These are phyloP conservation scores for Plasmodium adleri DNA, from an alignment of 169 alveolate genomes.

Conservation along the genomic window DNA sequence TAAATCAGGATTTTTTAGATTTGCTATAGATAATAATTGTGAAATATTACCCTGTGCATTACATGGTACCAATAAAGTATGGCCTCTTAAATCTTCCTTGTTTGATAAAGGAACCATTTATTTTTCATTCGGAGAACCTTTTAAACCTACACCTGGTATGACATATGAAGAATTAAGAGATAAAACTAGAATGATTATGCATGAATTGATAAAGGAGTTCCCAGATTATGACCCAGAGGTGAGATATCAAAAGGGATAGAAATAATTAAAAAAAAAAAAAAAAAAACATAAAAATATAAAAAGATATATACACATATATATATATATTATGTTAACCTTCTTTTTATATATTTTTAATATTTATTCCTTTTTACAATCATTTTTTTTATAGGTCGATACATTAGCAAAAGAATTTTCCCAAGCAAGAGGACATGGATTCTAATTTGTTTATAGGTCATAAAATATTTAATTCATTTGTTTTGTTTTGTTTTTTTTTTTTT, in stretches of 20 bases:
- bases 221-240: slow-evolving; percentile 77
- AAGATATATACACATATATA: not conserved
- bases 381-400: slow-evolving; percentile 25
- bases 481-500: slow-evolving; percentile 9
- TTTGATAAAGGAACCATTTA: slow-evolving; percentile 82
- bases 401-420: slow-evolving; percentile 22
- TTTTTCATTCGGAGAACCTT: slow-evolving; percentile 83
- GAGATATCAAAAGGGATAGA: not conserved
- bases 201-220: slow-evolving; percentile 55
- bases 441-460: slow-evolving; percentile 1
- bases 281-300: not conserved
- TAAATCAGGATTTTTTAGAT: slow-evolving; percentile 90
- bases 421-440: slow-evolving; percentile 64
- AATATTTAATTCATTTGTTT: not conserved
- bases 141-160: slow-evolving; percentile 77
- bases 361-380: not conserved
- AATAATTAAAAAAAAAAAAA: not conserved
- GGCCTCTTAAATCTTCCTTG: slow-evolving; percentile 81
- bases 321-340: not conserved
- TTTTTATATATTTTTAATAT: not conserved
- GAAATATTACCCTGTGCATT: slow-evolving; percentile 89
- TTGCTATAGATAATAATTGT: slow-evolving; percentile 88
- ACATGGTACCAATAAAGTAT: slow-evolving; percentile 79
- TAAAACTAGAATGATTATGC: slow-evolving; percentile 73
- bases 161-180: slow-evolving; percentile 66